Base-by-base conservation (phyloP, 1,139 yeast genomes). In the Yamadazyma taylorii region DNA sequence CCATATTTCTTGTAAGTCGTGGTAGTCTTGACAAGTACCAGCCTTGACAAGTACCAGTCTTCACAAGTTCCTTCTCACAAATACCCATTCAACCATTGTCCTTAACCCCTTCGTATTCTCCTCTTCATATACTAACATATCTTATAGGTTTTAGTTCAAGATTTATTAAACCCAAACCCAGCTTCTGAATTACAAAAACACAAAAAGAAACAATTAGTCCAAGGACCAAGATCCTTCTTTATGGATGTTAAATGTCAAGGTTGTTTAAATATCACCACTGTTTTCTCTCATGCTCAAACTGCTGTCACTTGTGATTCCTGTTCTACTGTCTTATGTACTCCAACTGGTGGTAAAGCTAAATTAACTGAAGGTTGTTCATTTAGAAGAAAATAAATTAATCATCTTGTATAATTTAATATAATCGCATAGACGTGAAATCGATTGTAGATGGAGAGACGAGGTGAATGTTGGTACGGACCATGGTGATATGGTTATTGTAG, bases 241-340 rank as follows among this genome's bases (percentile, higher is more conserved):
- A 89, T 92, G 96, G 98, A 92, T 68, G 97, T 92, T 60, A 90
- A 90, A 78, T 92, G 97, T 78, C 97, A 95, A 75, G 98, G 98
- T 64, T 92, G 99, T 79, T 81, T 92, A 72, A 86, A 85, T 84
- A 94, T 92, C 79, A 90, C 98, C 75, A 92, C 97, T 58, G 97
- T 92, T 60, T 92, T 92, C 87, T 90, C 97, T 56, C 98, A 92
- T 76, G 97, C 98, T 53, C 98, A 92, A 81, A 92, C 98, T 58
- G 97, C 97, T 62, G 98, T 92, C 69, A 86, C 97, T 67, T 92
- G 99, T 80, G 97, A 95, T 68, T 83, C 95, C 53, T 92, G 99
- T 78, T 86, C 97, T 60, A 90, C 97, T 58, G 97, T 94, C 55
- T 86, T 92, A 67, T 90, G 97, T 78, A 86, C 95, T 69, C 99